phyloP scores from a whole-genome alignment of 2,329 filamentous ascomycete genomes.

The Ophiocordyceps unilateralis region DNA sequence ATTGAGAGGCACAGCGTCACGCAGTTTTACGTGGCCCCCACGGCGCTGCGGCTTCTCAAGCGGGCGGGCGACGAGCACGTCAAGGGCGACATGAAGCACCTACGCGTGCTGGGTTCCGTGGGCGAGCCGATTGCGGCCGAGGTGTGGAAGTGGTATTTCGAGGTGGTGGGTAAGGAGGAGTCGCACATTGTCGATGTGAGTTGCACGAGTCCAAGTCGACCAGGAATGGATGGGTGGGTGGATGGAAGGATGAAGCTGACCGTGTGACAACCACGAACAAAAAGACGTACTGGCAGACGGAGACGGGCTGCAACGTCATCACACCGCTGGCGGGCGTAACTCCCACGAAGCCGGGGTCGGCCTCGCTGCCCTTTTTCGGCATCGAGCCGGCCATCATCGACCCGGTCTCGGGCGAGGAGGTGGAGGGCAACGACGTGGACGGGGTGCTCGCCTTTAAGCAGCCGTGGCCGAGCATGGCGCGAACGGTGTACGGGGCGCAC shows the following conservation, averaged over 20 bases:
- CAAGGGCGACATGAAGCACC: slow-evolving; percentile 71
- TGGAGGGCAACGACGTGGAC: slow-evolving; percentile 90
- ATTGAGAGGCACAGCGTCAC: slow-evolving; percentile 90
- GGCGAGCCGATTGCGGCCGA: slow-evolving; percentile 96
- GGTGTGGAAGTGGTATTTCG: slow-evolving; percentile 99
- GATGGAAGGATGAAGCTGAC: too few relatives aligned
- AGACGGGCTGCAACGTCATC: slow-evolving; percentile 94
- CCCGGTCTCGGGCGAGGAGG: slow-evolving; percentile 83
- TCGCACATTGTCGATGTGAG: slow-evolving; percentile 87
- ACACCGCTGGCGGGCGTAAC: slow-evolving; percentile 84
- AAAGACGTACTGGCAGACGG: slow-evolving; percentile 99
- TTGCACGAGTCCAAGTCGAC: neutral
- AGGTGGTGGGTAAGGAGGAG: slow-evolving; percentile 83
- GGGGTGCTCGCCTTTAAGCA: slow-evolving; percentile 95
- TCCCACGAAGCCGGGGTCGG: slow-evolving; percentile 90
- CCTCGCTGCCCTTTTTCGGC: slow-evolving; percentile 93
- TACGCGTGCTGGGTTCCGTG: slow-evolving; percentile 83
- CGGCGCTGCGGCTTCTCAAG: slow-evolving; percentile 82
- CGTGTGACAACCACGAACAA: slow-evolving; percentile 3
- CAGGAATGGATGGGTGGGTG: neutral
- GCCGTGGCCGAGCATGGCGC: slow-evolving; percentile 95
- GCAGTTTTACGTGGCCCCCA: slow-evolving; percentile 96
- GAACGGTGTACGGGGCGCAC: slow-evolving; percentile 94
- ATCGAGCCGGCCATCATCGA: slow-evolving; percentile 97
- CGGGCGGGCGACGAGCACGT: slow-evolving; percentile 88